Evolutionary conservation across 2,329 filamentous ascomycete species (phyloP), one percentile per base, ranked within the genome.

Genomic region (Juglanconis sp.): DNA sequence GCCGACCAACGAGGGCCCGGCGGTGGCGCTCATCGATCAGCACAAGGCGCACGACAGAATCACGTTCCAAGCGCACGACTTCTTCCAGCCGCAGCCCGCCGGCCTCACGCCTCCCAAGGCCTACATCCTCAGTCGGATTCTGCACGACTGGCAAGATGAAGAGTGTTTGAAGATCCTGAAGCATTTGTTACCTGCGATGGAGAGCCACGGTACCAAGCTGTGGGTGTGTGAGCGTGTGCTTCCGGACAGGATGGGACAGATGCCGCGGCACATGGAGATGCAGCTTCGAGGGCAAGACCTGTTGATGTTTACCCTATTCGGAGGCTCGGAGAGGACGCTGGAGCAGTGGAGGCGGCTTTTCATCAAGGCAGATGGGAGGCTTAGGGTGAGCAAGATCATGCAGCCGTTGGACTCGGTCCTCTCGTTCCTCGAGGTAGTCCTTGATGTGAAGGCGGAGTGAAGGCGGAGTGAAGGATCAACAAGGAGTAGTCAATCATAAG

Each of bases 61-160:
- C 34, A 15, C 24, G 51, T 53, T 40, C 3, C n/a, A 40, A 15
- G 13, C 72, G 76, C 56, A 24, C 17, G 69, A 75, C 62, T 76
- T 77, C 64, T 76, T 76, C 61, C 56, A 66, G 31, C 61, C 68
- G 7, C 73, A 77, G 62, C 17, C 17, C 17, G 71, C 73, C 0
- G 49, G 70, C 6, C 59, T 65, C 34, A 35, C 9, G 58, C 66
- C 13, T 70, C 71, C 8, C 63, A 66, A 47, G 68, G 64, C 70
- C 5, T 78, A 76, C 61, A 66, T 74, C 30, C 70, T 76, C 38
- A 70, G 75, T 31, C 71, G 68, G 62, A 69, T 76, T 10, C 64
- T 77, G 31, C 76, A 78, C 61, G 76, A 79, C 57, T 76, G 71
- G 72, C 66, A 66, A 24, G 73, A 77, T 55, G 65, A 67, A 24